phyloP scores from a whole-genome alignment of 768 basidiomycete species.

The Pisolithus microcarpus region DNA sequence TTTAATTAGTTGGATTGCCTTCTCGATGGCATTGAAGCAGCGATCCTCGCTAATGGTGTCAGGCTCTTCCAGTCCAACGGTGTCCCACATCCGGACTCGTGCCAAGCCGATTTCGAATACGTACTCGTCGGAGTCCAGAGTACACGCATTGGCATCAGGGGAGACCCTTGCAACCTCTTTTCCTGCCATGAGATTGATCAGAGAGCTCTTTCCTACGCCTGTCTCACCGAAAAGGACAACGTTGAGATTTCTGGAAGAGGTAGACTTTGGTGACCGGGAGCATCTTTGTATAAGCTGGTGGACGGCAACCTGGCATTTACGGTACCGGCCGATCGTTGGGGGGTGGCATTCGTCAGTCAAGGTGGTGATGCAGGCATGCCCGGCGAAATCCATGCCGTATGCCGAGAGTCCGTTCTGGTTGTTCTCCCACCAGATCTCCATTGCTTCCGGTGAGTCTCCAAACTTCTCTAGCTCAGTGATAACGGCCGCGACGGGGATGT shows the following conservation, averaged over 20 bases:
- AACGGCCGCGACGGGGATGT: slow-evolving; percentile 19
- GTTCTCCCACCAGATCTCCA: slow-evolving; percentile 34
- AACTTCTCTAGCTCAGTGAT: slow-evolving; percentile 29
- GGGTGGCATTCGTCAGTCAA: slow-evolving; percentile 17
- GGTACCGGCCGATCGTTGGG: slow-evolving; percentile 13
- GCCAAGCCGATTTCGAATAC: slow-evolving; percentile 16
- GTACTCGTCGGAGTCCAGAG: slow-evolving; percentile 26
- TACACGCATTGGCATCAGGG: slow-evolving; percentile 25
- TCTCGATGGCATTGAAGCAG: slow-evolving; percentile 22
- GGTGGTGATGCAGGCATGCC: slow-evolving; percentile 35
- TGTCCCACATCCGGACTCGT: slow-evolving; percentile 27
- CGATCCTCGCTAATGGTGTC: slow-evolving; percentile 10
- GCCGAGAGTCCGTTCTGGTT: slow-evolving; percentile 23
- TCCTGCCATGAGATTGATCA: slow-evolving; percentile 25
- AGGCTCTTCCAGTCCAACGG: slow-evolving; percentile 27
- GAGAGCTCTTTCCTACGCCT: slow-evolving; percentile 18
- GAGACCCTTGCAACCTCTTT: slow-evolving; percentile 18
- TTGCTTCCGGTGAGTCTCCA: slow-evolving; percentile 15
- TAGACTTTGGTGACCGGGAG: slow-evolving; percentile 13
- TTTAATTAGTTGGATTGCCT: slow-evolving; percentile 28
- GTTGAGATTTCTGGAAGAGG: slow-evolving; percentile 19
- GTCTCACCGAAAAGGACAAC: slow-evolving; percentile 37
- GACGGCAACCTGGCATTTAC: slow-evolving; percentile 12
- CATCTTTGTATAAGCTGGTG: slow-evolving; percentile 12
- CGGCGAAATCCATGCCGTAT: slow-evolving; percentile 28